These are phyloP conservation scores for Pachyrhizus erosus DNA, from an alignment of 306 rosid species.

Conservation along the genomic window DNA sequence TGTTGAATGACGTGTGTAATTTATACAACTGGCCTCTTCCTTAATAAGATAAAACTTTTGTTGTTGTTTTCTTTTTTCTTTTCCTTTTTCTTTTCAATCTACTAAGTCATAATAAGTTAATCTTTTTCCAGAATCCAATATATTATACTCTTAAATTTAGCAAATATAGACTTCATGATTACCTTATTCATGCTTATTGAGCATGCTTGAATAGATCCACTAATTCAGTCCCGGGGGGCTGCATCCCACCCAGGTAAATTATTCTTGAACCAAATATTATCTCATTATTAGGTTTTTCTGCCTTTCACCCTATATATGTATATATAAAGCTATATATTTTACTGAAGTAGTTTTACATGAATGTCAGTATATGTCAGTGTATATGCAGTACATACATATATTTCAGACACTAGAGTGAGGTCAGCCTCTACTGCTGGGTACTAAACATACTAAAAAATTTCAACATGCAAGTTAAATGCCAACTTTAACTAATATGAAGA, in stretches of 20 bases:
- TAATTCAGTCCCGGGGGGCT: not conserved
- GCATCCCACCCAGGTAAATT: conserved; percentile 5
- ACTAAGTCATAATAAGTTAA: not conserved
- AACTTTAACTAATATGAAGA: not conserved
- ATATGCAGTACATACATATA: conserved; percentile 3
- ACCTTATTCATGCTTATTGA: conserved; percentile 18
- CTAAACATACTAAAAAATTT: conserved; percentile 5
- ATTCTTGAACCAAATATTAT: conserved; percentile 23
- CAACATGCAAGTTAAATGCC: conserved; percentile 21
- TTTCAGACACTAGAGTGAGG: conserved; percentile 28
- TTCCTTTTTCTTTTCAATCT: not conserved
- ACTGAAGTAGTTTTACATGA: conserved; percentile 34
- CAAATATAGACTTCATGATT: not conserved
- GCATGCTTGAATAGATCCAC: conserved; percentile 37
- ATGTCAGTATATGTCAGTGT: conserved; percentile 28
- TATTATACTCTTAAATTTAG: not conserved
- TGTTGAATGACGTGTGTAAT: not conserved
- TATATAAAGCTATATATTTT: conserved; percentile 1
- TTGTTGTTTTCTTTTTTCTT: not conserved
- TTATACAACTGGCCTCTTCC: too few species aligned
- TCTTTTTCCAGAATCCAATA: not conserved
- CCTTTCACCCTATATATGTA: not conserved
- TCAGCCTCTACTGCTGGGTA: conserved; percentile 15
- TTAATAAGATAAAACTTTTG: not conserved
- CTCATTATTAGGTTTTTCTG: not conserved